phyloP scores from a whole-genome alignment of 1,284 basidiomycete species.

The Papiliotrema flavescens region DNA sequence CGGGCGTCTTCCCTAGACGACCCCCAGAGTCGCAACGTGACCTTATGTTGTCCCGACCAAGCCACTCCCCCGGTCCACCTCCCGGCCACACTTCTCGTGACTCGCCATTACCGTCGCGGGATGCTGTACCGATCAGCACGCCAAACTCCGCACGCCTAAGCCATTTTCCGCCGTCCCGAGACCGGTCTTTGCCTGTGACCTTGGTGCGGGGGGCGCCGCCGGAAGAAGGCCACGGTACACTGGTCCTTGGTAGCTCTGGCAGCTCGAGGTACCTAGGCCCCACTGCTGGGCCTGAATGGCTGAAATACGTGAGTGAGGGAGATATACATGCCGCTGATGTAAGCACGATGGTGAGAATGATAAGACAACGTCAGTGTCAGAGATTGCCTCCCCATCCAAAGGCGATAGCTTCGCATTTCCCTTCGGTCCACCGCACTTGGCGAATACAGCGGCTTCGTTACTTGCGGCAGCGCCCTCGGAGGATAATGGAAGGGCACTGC shows the following conservation, averaged over 20 bases:
- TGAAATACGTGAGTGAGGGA: constrained; percentile 6
- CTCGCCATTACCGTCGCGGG: no score
- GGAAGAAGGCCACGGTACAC: background rate
- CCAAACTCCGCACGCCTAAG: no score
- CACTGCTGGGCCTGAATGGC: constrained; percentile 7
- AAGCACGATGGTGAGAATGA: background rate
- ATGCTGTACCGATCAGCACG: no score
- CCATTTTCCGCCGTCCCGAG: no score
- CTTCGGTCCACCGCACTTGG: background rate
- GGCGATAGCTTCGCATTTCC: background rate
- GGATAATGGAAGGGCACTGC: constrained; percentile 7
- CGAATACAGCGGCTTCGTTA: background rate
- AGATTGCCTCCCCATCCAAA: background rate
- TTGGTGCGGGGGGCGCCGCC: background rate
- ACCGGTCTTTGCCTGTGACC: background rate
- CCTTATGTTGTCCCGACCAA: no score
- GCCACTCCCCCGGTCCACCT: no score
- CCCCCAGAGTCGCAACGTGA: no score
- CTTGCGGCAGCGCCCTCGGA: constrained; percentile 4
- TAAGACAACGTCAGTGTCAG: background rate
- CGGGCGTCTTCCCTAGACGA: background rate
- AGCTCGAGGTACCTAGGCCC: constrained; percentile 9
- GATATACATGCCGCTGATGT: background rate
- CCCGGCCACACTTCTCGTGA: no score
- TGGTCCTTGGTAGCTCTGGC: constrained; percentile 5